Percentiles rank a stretch among this genome's conserved stretches.
phyloP scores from a whole-genome alignment of 306 rosid species.

The Fagus sylvatica region DNA sequence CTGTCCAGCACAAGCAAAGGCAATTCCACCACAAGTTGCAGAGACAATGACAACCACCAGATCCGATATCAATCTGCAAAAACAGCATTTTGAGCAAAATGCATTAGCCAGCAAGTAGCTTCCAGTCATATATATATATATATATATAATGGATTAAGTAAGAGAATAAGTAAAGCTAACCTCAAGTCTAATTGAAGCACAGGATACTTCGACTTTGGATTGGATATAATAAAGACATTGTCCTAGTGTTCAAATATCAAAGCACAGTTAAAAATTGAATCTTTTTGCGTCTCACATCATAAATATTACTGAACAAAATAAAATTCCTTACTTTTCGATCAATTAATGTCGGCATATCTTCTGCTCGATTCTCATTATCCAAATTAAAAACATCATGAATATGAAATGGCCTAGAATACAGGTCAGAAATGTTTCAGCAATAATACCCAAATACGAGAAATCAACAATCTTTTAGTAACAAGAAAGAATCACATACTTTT shows the following conservation, averaged over 20 bases:
- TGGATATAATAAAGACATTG: constrained; percentile 89
- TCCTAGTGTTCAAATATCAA: constrained; percentile 54
- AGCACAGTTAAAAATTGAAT: constrained; percentile 11
- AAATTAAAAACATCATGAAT: constrained; percentile 86
- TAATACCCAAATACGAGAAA: constrained; percentile 20
- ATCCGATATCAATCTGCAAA: constrained; percentile 85
- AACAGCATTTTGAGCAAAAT: constrained; percentile 29
- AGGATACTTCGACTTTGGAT: constrained; percentile 89
- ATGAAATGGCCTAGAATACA: constrained; percentile 75
- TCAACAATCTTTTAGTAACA: constrained; percentile 19
- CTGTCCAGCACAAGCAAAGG: constrained; percentile 98
- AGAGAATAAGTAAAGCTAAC: constrained; percentile 35
- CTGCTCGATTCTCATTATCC: constrained; percentile 86
- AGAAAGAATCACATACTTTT: constrained; percentile 69
- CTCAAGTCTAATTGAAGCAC: constrained; percentile 88
- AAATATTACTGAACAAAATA: constrained; percentile 13
- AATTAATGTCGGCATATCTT: constrained; percentile 89
- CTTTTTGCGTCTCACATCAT: background rate
- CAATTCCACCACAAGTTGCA: constrained; percentile 98
- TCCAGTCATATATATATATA: constrained; percentile 20
- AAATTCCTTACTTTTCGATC: constrained; percentile 71
- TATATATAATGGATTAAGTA: background rate
- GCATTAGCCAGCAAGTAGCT: constrained; percentile 33
- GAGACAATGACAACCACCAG: constrained; percentile 95
- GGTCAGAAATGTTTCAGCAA: constrained; percentile 30